These are phyloP conservation scores for Umbelopsis isabellina DNA, from an alignment of 192 early-diverging fungal species.

Conservation along the genomic window DNA sequence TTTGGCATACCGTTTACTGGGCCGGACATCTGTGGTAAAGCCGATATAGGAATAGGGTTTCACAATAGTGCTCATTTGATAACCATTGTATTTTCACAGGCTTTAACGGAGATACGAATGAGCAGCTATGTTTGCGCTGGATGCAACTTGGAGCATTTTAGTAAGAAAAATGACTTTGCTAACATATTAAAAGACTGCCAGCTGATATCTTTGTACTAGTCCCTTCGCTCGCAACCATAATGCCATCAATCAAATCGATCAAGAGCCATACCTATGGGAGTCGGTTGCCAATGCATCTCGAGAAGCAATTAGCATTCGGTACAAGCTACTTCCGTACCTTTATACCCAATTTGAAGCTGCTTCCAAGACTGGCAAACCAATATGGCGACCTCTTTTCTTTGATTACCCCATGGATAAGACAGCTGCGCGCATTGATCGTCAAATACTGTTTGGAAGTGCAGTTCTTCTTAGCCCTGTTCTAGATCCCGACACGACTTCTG, in stretches of 20 bases:
- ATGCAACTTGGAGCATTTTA: conserved; percentile 58
- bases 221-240: conserved; percentile 66
- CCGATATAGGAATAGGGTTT: too few relatives aligned
- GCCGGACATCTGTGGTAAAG: conserved; percentile 69
- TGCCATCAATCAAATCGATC: conserved; percentile 43
- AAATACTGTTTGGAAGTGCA: conserved; percentile 60
- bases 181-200: too few relatives aligned
- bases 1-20: conserved; percentile 75
- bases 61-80: background rate
- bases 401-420: conserved; percentile 42
- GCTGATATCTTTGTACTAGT: background rate
- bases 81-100: background rate
- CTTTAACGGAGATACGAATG: conserved; percentile 60
- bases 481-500: conserved; percentile 45
- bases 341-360: conserved; percentile 59
- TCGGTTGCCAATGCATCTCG: conserved; percentile 58
- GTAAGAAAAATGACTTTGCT: background rate
- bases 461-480: conserved; percentile 65
- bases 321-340: conserved; percentile 61
- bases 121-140: conserved; percentile 72
- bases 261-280: conserved; percentile 66
- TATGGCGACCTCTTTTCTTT: conserved; percentile 61
- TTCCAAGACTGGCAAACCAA: conserved; percentile 51
- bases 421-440: conserved; percentile 52
- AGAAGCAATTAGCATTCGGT: conserved; percentile 57